A percentile compares a stretch with the other conserved stretches of the same genome.
phyloP scores from a whole-genome alignment of 2,329 filamentous ascomycete genomes.

The Niveomyces coronatus region DNA sequence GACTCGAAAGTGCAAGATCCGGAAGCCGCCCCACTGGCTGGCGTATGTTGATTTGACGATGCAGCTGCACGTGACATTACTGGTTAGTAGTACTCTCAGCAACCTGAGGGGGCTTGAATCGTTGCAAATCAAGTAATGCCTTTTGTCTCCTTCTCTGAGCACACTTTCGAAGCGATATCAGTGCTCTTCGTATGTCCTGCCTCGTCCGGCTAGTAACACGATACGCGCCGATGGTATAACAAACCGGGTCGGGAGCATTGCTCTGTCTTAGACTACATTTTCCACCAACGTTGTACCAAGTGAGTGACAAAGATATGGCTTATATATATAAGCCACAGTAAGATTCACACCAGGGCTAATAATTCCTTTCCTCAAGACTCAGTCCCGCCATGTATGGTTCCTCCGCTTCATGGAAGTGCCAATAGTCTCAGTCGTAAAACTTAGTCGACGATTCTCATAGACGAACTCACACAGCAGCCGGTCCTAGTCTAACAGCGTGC shows the following conservation, averaged over 20 bases:
- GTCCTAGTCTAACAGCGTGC: background rate
- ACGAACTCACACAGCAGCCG: slow-evolving; percentile 5
- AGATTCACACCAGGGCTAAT: slow-evolving; percentile 5
- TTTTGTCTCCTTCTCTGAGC: slow-evolving; percentile 1
- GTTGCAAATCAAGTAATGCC: slow-evolving; percentile 5
- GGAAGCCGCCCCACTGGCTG: slow-evolving; percentile 4
- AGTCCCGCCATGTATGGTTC: background rate
- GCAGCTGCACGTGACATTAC: slow-evolving; percentile 5
- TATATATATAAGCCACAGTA: slow-evolving; percentile 7
- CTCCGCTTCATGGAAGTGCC: background rate
- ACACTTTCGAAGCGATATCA: background rate
- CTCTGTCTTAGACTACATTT: slow-evolving; percentile 4
- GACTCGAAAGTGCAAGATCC: slow-evolving; percentile 8
- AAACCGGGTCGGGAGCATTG: background rate
- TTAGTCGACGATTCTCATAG: slow-evolving; percentile 1
- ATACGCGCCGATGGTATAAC: background rate
- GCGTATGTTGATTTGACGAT: slow-evolving; percentile 7
- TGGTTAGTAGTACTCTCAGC: slow-evolving; percentile 9
- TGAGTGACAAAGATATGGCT: slow-evolving; percentile 8
- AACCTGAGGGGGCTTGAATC: slow-evolving; percentile 10
- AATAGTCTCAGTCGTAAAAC: slow-evolving; percentile 1
- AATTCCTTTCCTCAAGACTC: background rate
- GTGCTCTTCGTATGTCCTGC: background rate
- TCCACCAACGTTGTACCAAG: slow-evolving; percentile 4
- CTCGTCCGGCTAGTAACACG: background rate